Evolutionary conservation across 1,284 basidiomycete species (phyloP).

Genomic region (Tetrapyrgos nigripes): DNA sequence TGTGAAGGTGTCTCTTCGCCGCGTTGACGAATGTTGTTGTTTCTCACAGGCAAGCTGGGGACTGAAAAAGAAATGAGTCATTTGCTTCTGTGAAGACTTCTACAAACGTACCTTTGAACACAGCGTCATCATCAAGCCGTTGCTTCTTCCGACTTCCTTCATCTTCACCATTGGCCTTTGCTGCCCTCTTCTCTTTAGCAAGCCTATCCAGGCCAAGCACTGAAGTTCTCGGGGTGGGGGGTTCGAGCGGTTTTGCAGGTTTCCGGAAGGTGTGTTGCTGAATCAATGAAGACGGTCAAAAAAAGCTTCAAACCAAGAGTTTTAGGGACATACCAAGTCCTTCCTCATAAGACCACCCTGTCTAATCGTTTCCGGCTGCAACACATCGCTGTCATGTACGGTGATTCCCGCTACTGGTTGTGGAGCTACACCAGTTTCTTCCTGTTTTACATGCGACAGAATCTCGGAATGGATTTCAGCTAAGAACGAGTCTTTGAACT

Average conservation of each 20-base stretch:
- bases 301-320: background rate
- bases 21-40: slow-evolving; percentile 69
- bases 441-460: slow-evolving; percentile 70
- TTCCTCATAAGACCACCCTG: slow-evolving; percentile 78
- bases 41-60: slow-evolving; percentile 70
- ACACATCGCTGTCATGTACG: slow-evolving; percentile 81
- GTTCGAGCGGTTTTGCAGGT: slow-evolving; percentile 74
- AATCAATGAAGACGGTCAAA: slow-evolving; percentile 4
- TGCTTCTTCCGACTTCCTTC: slow-evolving; percentile 70
- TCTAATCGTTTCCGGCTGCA: slow-evolving; percentile 79
- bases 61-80: slow-evolving; percentile 51
- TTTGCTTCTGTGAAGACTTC: background rate
- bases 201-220: slow-evolving; percentile 87
- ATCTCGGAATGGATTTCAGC: slow-evolving; percentile 57
- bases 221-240: slow-evolving; percentile 76
- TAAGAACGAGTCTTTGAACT: slow-evolving; percentile 73
- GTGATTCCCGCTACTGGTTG: slow-evolving; percentile 76
- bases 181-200: slow-evolving; percentile 85
- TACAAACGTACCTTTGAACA: slow-evolving; percentile 86
- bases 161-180: slow-evolving; percentile 49
- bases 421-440: slow-evolving; percentile 58
- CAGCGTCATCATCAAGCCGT: slow-evolving; percentile 66
- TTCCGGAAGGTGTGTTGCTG: slow-evolving; percentile 81
- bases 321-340: slow-evolving; percentile 69
- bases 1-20: slow-evolving; percentile 95